A percentile compares a stretch with the other conserved stretches of the same genome.
phyloP scores from a whole-genome alignment of 73 alveolate species.

The Paramecium tetraurelia region DNA sequence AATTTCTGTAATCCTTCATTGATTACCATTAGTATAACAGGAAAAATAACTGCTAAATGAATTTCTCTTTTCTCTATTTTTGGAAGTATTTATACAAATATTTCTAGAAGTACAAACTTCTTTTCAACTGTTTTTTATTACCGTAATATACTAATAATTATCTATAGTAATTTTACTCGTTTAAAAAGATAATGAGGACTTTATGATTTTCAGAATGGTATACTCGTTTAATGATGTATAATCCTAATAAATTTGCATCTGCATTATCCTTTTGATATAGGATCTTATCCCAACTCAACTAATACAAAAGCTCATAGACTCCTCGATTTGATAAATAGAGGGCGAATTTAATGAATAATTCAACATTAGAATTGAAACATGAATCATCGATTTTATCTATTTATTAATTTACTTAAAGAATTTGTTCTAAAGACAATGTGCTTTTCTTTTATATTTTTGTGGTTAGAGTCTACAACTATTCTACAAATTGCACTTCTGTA shows the following conservation, averaged over 20 bases:
- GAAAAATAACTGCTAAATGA: background rate
- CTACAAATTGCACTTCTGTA: background rate
- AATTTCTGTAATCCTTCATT: conserved; percentile 35
- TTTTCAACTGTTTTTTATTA: background rate
- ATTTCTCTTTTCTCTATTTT: conserved; percentile 31
- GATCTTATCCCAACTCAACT: background rate
- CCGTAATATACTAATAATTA: background rate
- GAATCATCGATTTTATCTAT: background rate
- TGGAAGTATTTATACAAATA: conserved; percentile 27
- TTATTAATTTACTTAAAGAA: background rate
- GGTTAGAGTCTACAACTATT: background rate
- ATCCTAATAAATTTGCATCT: background rate
- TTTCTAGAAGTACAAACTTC: conserved; percentile 24
- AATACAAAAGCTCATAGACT: background rate
- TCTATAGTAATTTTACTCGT: background rate
- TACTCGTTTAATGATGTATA: conserved; percentile 12
- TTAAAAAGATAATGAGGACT: background rate
- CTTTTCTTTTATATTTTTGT: conserved; percentile 23
- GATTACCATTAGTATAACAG: background rate
- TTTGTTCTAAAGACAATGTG: background rate
- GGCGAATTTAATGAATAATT: conserved; percentile 15
- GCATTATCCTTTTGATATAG: background rate
- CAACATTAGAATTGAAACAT: background rate
- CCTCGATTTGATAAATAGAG: conserved; percentile 28
- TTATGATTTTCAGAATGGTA: conserved; percentile 32